Evolutionary conservation across 805 yeast genomes (phyloP).

Genomic region (Nakazawaea ishiwadae): DNA sequence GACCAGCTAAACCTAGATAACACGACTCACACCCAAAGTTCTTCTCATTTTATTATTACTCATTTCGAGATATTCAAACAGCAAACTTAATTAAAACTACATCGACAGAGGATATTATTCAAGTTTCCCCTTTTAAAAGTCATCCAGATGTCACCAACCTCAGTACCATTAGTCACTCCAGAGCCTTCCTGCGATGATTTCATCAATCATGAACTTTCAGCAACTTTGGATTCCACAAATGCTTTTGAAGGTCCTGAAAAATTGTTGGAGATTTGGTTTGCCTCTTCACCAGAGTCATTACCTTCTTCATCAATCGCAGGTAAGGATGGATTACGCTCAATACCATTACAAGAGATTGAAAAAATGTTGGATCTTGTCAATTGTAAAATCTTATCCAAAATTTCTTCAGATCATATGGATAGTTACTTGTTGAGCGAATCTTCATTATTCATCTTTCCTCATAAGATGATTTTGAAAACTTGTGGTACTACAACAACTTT

Average conservation of each 20-base stretch:
- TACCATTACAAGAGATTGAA: slow-evolving; percentile 68
- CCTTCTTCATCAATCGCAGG: slow-evolving; percentile 33
- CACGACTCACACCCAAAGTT: slow-evolving; percentile 17
- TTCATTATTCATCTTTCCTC: slow-evolving; percentile 83
- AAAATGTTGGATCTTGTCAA: slow-evolving; percentile 72
- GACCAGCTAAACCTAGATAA: slow-evolving; percentile 30
- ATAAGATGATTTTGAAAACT: slow-evolving; percentile 82
- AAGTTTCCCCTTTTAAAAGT: no score
- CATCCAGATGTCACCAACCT: slow-evolving; percentile 10
- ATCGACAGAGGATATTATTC: no score
- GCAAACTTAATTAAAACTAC: neutral
- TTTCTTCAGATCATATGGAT: slow-evolving; percentile 61
- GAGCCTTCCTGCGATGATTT: slow-evolving; percentile 20
- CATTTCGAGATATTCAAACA: neutral
- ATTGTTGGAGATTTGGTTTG: slow-evolving; percentile 85
- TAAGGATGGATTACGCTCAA: slow-evolving; percentile 50
- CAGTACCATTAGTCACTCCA: slow-evolving; percentile 13
- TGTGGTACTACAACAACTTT: slow-evolving; percentile 95
- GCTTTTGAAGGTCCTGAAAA: slow-evolving; percentile 99
- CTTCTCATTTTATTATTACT: neutral
- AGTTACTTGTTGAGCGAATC: slow-evolving; percentile 88
- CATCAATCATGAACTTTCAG: slow-evolving; percentile 77
- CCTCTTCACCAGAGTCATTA: slow-evolving; percentile 39
- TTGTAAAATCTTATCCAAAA: slow-evolving; percentile 83
- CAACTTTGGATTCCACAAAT: slow-evolving; percentile 76